These are phyloP conservation scores for Durio zibethinus DNA, from an alignment of 345 rosid species.

Conservation along the genomic window DNA sequence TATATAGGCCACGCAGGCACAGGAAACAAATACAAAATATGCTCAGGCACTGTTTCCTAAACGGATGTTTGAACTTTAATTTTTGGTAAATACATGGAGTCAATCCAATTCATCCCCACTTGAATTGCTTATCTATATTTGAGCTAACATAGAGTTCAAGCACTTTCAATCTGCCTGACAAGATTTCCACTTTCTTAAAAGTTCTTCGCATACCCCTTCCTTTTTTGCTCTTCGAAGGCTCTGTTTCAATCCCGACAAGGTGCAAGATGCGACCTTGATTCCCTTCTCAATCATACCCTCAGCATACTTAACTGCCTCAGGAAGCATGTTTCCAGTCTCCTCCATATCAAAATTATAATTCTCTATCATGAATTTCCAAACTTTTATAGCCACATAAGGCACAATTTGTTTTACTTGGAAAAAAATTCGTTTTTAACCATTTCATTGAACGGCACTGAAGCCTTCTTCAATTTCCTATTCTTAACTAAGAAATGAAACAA, in stretches of 20 bases:
- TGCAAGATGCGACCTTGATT: constrained; percentile 36
- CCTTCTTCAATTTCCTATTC: constrained; percentile 40
- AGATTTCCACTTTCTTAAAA: constrained; percentile 39
- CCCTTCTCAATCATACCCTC: constrained; percentile 52
- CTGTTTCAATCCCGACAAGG: constrained; percentile 47
- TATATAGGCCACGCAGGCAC: not conserved
- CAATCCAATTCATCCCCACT: not conserved
- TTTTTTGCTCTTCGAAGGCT: constrained; percentile 33
- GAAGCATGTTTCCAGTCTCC: constrained; percentile 51
- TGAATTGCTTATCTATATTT: not conserved
- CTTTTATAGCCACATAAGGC: constrained; percentile 38
- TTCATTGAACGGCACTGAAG: constrained; percentile 37
- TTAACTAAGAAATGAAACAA: constrained; percentile 43
- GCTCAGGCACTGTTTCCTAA: not conserved
- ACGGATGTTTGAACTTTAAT: not conserved
- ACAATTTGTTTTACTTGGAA: constrained; percentile 40
- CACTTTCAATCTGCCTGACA: constrained; percentile 13
- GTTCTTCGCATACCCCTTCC: constrained; percentile 39
- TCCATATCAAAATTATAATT: constrained; percentile 40
- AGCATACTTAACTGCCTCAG: constrained; percentile 64
- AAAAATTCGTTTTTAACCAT: constrained; percentile 50
- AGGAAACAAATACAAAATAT: not conserved
- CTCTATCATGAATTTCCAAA: constrained; percentile 57
- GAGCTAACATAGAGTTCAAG: not conserved
- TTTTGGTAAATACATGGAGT: not conserved